These are phyloP conservation scores for Rubia tinctorum DNA, from an alignment of 305 asterid species.

Conservation along the genomic window DNA sequence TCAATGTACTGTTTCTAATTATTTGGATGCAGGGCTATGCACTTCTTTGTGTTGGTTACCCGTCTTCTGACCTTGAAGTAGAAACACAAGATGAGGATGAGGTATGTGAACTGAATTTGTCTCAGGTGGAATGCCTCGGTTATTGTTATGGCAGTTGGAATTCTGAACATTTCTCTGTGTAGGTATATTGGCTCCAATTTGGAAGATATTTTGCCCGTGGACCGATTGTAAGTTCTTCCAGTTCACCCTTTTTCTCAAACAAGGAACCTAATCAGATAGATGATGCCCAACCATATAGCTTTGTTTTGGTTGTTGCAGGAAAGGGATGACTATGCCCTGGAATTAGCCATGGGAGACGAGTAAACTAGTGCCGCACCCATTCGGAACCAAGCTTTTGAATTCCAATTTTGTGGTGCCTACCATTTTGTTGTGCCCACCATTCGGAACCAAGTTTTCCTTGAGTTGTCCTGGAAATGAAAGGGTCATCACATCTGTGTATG, in stretches of 20 bases:
- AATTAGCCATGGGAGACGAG: slow-evolving; percentile 95
- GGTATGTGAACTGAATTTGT: slow-evolving; percentile 39
- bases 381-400: slow-evolving; percentile 7
- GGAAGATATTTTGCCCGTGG: slow-evolving; percentile 99
- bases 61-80: slow-evolving; percentile 91
- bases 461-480: not conserved
- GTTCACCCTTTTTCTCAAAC: not conserved
- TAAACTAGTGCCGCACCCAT: slow-evolving; percentile 23
- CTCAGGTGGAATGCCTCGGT: not conserved
- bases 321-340: slow-evolving; percentile 90
- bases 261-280: not conserved
- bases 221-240: slow-evolving; percentile 62
- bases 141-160: not conserved
- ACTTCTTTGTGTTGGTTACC: slow-evolving; percentile 94
- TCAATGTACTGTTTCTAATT: not conserved
- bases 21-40: slow-evolving; percentile 82
- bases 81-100: slow-evolving; percentile 99
- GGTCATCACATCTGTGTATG: not conserved
- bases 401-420: slow-evolving; percentile 14
- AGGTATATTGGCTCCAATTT: slow-evolving; percentile 99
- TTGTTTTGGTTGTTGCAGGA: slow-evolving; percentile 52
- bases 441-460: slow-evolving; percentile 5
- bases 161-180: slow-evolving; percentile 19
- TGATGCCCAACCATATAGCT: not conserved
- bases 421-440: too few species aligned